Evolutionary conservation across 2,329 filamentous ascomycete species (phyloP).

Genomic region (Ophidiomyces ophidiicola): DNA sequence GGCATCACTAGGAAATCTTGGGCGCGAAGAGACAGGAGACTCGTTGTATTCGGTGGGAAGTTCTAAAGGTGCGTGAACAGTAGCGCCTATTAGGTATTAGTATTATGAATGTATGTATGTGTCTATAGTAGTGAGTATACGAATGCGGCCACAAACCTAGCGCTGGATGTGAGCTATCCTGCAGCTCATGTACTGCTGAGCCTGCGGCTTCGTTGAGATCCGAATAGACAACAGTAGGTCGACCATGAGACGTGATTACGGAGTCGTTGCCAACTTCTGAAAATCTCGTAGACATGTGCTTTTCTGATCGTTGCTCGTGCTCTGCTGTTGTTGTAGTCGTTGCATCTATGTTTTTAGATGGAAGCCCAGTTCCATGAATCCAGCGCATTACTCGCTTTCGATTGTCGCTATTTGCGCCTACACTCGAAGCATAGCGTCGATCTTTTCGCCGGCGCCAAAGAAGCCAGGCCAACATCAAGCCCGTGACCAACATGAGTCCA

Average conservation of each 20-base stretch:
- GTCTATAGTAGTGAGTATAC: neutral
- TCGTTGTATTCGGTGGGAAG: slow-evolving; percentile 15
- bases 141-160: neutral
- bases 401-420: slow-evolving; percentile 36
- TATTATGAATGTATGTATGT: neutral
- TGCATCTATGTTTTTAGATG: slow-evolving; percentile 20
- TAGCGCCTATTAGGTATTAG: slow-evolving; percentile 5
- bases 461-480: slow-evolving; percentile 42
- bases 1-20: slow-evolving; percentile 17
- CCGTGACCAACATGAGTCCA: slow-evolving; percentile 44
- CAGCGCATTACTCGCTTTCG: slow-evolving; percentile 41
- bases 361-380: slow-evolving; percentile 33
- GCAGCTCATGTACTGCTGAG: slow-evolving; percentile 24
- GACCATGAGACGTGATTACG: slow-evolving; percentile 12
- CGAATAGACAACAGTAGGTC: slow-evolving; percentile 9
- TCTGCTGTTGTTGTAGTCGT: slow-evolving; percentile 18
- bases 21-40: slow-evolving; percentile 12
- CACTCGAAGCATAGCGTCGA: slow-evolving; percentile 31
- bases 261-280: slow-evolving; percentile 14
- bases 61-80: slow-evolving; percentile 9
- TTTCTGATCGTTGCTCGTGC: slow-evolving; percentile 14
- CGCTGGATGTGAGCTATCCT: slow-evolving; percentile 17
- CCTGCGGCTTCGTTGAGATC: slow-evolving; percentile 19
- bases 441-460: slow-evolving; percentile 36
- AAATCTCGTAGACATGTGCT: slow-evolving; percentile 11